Conservation (phyloP, 2,329 filamentous ascomycete genomes). For the Bipolaris zeicola region DNA sequence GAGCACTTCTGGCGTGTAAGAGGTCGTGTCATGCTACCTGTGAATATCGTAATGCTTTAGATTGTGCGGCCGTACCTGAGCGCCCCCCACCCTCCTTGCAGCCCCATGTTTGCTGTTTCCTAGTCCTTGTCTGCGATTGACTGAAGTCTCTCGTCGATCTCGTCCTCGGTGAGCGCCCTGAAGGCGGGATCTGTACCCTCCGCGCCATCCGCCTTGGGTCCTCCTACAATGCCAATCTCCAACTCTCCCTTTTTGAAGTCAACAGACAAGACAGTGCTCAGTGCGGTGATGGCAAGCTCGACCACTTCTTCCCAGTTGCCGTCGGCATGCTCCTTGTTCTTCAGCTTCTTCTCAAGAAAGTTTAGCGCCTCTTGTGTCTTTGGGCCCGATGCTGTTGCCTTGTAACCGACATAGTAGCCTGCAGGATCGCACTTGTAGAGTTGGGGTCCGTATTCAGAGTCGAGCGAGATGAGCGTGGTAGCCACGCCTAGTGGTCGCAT, state of each 20-base stretch:
- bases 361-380: constrained; percentile 99
- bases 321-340: constrained; percentile 95
- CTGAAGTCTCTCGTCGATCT: constrained; percentile 98
- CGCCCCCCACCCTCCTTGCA: constrained; percentile 29
- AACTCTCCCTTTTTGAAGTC: constrained; percentile 99
- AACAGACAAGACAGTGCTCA: constrained; percentile 96
- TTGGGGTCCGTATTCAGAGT: constrained; percentile 89
- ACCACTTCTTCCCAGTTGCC: constrained; percentile 97
- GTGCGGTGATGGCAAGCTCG: constrained; percentile 90
- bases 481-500: constrained; percentile 98
- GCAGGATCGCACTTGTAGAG: constrained; percentile 98
- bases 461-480: constrained; percentile 91
- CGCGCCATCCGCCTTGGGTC: constrained; percentile 79
- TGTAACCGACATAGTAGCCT: constrained; percentile 98
- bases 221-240: constrained; percentile 96
- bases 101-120: constrained; percentile 42
- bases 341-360: constrained; percentile 98
- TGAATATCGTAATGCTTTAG: constrained; percentile 32
- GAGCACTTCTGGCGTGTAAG: constrained; percentile 37
- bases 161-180: constrained; percentile 89
- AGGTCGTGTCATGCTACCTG: constrained; percentile 35
- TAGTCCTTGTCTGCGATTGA: constrained; percentile 99
- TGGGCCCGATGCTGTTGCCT: constrained; percentile 93
- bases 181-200: constrained; percentile 81
- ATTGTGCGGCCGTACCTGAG: constrained; percentile 30